Base-by-base conservation (phyloP, 768 basidiomycete species). In the Cubamyces lactineus region DNA sequence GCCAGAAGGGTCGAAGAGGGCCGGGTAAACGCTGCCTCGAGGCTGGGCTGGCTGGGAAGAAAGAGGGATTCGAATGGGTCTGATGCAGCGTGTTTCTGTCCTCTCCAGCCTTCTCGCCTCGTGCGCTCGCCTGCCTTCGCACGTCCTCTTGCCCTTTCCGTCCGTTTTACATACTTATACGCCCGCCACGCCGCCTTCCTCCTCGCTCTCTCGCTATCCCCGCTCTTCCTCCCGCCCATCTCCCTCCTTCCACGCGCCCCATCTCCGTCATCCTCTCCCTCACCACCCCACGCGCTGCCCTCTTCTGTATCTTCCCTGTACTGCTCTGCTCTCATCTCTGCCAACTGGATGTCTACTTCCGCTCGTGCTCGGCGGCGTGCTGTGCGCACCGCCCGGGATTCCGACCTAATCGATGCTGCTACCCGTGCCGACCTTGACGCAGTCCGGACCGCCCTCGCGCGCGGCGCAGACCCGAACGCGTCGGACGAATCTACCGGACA, bases 401-500 rank as follows among this genome's bases (percentile, higher is more conserved):
- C 64, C 15, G 28, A 57, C n/a, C 62, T 74, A 41, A 56, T 71
- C 19, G 66, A 67, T 16, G 86, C 84, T 39, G 86, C 86, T 47
- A 79, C 82, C 23, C 75, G 73, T 48, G 90, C 86, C 50, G 81
- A 85, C 68, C 78, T 83, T 46, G 73, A 79, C 30, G 84, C 79
- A 46, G 79, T 89, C 17, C 77, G 73, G 21, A 78, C 75, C 53
- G 82, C 85, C 45, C 77, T 92, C 57, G 75, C 76, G 8, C 73
- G 78, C 41, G 88, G 86, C 43, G 88, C 87, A 8, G 86, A 90
- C 71, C 79, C 91, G 54, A 91, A 92, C 69, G 81, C 83, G 43
- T 76, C 83, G 49, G 88, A 90, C 73, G 72, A 75, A 21, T 74
- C 77, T 34, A 60, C 63, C 1, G 88, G 89, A 13, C 80, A 86